Base-by-base conservation (phyloP, 768 basidiomycete species). In the Auricularia auricula-judae region DNA sequence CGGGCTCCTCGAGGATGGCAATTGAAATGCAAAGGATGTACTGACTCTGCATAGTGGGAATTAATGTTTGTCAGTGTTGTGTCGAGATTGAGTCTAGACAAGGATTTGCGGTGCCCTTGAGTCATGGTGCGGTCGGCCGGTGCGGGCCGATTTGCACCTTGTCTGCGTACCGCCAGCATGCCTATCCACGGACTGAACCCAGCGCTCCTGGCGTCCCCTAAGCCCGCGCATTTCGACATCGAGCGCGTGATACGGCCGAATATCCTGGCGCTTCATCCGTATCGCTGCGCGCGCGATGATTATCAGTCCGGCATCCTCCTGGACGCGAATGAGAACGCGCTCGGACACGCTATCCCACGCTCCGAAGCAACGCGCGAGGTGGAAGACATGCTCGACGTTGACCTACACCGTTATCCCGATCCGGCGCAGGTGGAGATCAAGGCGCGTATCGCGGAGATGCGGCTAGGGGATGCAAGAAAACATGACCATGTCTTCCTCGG, bases 311-410 rank as follows among this genome's bases (percentile, higher is more conserved):
- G 95, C 29, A 87, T 98, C 70, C 84, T 99, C 34, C 84, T 99
- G 23, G 97, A 99, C 69, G 97, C 97, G 14, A 99, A 99, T 76
- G 97, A 99, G 78, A 98, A 99, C 73, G 84, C 96, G 0, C 81
- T 94, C 42, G 96, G 97, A 0, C 91, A 91, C 72, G 87, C 91
- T 2, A 88, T 98, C 43, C 76, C 63, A 23, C 54, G 54, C 18
- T 63, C 54, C 44, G 35, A 63, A 39, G 70, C 71, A 16, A 70
- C 73, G 16, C 56, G 73, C 35, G 77, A 79, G 61, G 66, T 81
- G 5, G 73, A 78, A 23, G 70, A 72, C 2, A 77, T 77, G 23
- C 51, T 79, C 74, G 71, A 77, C 14, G 77, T 86, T 29, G 78
- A 86, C 63, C 81, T 97, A 43, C 87, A 98, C 74, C 84, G 97